phyloP scores from a whole-genome alignment of 73 alveolate genomes.

The Breviolum minutum region DNA sequence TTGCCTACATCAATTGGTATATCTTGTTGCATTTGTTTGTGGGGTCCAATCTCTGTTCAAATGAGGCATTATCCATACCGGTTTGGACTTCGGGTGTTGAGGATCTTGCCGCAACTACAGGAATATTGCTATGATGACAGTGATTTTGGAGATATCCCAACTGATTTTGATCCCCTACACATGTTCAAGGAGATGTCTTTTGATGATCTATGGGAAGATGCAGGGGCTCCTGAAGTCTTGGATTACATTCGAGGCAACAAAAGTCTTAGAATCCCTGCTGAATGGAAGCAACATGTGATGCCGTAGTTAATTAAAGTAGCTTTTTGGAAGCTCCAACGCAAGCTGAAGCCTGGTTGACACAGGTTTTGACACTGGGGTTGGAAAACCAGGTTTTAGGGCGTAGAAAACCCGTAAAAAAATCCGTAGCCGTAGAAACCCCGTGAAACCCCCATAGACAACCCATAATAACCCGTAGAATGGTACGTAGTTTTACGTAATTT shows the following conservation, averaged over 20 bases:
- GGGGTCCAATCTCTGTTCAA: neutral
- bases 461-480: neutral
- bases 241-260: neutral
- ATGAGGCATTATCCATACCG: conserved; percentile 36
- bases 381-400: conserved; percentile 16
- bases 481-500: conserved; percentile 21
- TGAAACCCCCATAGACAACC: conserved; percentile 33
- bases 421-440: conserved; percentile 27
- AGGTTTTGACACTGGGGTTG: neutral
- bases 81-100: conserved; percentile 1
- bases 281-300: neutral
- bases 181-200: neutral
- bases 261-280: neutral
- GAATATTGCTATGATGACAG: neutral
- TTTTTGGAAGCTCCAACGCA: neutral
- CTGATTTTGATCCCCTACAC: neutral
- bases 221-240: neutral
- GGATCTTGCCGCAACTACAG: neutral
- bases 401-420: conserved; percentile 7
- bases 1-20: too few relatives aligned
- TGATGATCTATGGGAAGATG: conserved; percentile 18
- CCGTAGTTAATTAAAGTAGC: neutral
- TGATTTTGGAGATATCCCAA: neutral
- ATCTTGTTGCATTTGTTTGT: neutral
- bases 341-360: neutral